Conservation (phyloP, 441 rosid genomes). For the Adansonia grandidieri region DNA sequence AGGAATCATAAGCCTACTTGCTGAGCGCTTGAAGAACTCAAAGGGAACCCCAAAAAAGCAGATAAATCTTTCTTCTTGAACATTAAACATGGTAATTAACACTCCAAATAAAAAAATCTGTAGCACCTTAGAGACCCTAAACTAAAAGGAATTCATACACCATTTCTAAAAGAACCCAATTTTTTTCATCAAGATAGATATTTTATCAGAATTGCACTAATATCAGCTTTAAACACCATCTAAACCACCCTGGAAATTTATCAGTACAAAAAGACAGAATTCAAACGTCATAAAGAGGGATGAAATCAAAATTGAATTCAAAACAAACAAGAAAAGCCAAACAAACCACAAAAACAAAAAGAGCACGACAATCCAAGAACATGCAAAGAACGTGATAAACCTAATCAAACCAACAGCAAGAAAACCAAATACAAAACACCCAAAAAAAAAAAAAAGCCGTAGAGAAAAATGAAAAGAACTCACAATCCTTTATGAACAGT, state of each 20-base stretch:
- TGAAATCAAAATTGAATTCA: slow-evolving; percentile 8
- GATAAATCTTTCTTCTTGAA: not conserved
- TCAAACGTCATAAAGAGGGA: not conserved
- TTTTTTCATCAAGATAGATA: not conserved
- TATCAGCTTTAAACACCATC: not conserved
- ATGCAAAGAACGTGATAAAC: slow-evolving; percentile 33
- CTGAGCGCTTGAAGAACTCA: not conserved
- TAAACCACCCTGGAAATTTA: slow-evolving; percentile 23
- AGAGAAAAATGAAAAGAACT: slow-evolving; percentile 27
- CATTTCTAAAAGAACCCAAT: not conserved
- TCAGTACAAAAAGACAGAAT: not conserved
- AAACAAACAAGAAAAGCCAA: not conserved
- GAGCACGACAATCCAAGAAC: slow-evolving; percentile 23
- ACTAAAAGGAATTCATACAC: slow-evolving; percentile 1
- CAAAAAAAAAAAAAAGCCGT: not conserved
- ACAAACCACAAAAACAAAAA: not conserved
- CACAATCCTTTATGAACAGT: slow-evolving; percentile 56
- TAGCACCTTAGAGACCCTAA: slow-evolving; percentile 16
- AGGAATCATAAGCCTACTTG: not conserved
- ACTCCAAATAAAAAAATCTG: not conserved
- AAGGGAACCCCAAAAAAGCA: not conserved
- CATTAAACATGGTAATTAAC: not conserved
- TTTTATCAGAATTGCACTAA: slow-evolving; percentile 15
- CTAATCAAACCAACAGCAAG: slow-evolving; percentile 20
- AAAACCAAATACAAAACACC: slow-evolving; percentile 20